Percentiles rank a stretch among this genome's conserved stretches.
These are phyloP conservation scores for Claviceps capensis DNA, from an alignment of 2,329 filamentous ascomycete species.

Conservation along the genomic window DNA sequence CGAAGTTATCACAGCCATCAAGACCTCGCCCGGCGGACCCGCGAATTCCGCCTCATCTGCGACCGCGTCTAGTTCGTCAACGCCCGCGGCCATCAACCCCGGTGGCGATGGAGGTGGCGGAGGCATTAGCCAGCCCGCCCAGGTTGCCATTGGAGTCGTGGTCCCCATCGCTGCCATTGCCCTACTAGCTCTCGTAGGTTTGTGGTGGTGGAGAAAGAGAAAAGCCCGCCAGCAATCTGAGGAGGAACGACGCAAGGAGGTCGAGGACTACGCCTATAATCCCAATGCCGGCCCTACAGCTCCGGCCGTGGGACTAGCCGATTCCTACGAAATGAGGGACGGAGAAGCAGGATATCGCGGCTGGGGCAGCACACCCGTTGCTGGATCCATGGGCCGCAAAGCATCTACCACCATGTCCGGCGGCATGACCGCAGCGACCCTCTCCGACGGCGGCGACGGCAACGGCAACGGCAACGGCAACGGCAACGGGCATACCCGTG, in stretches of 20 bases:
- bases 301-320: conserved; percentile 32
- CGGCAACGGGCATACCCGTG: conserved; percentile 37
- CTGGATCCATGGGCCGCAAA: conserved; percentile 61
- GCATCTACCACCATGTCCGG: conserved; percentile 82
- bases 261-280: conserved; percentile 95
- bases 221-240: conserved; percentile 75
- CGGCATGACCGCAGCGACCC: conserved; percentile 47
- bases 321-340: conserved; percentile 61
- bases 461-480: conserved; percentile 15
- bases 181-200: conserved; percentile 57
- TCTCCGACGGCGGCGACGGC: conserved; percentile 58
- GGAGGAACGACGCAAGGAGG: conserved; percentile 84
- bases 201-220: conserved; percentile 80
- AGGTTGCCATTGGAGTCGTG: conserved; percentile 84
- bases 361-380: conserved; percentile 70
- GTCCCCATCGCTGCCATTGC: conserved; percentile 85
- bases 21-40: conserved; percentile 8
- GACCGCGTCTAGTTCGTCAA: conserved; percentile 10
- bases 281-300: conserved; percentile 90
- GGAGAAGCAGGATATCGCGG: conserved; percentile 73
- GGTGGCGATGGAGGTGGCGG: conserved; percentile 18
- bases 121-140: conserved; percentile 48
- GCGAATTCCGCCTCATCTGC: conserved; percentile 1
- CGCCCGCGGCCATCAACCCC: conserved; percentile 16
- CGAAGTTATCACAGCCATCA: conserved; percentile 15